Conservation (phyloP, 441 rosid genomes). For the Croton setiger region DNA sequence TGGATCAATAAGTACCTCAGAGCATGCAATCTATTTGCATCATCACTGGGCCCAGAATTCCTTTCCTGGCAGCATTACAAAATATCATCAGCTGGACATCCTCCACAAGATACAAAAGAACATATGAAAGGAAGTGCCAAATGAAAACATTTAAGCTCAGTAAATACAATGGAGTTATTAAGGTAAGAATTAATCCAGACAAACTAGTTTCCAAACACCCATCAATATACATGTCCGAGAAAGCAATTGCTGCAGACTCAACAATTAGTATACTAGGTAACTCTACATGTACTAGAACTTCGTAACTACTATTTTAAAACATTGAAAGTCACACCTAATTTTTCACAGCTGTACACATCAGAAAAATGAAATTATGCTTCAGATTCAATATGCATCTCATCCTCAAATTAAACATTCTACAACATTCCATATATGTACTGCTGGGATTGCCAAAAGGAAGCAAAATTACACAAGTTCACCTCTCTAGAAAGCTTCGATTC, state of each 20-base stretch:
- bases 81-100: conserved; percentile 12
- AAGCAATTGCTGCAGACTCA: neutral
- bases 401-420: neutral
- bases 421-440: conserved; percentile 6
- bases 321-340: neutral
- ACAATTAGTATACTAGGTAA: neutral
- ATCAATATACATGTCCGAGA: neutral
- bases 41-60: conserved; percentile 38
- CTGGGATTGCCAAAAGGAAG: neutral
- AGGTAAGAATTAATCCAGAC: neutral
- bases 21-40: conserved; percentile 56
- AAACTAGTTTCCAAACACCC: neutral
- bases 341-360: neutral
- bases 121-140: neutral
- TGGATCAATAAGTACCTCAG: conserved; percentile 78
- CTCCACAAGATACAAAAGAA: neutral
- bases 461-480: conserved; percentile 32
- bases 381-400: conserved; percentile 13
- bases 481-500: conserved; percentile 69
- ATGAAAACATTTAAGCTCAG: neutral
- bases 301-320: neutral
- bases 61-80: conserved; percentile 57
- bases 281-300: neutral
- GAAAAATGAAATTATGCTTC: neutral
- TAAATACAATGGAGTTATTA: neutral